Base-by-base conservation (phyloP, 148 eudicot genomes). In the Rhododendron molle region DNA sequence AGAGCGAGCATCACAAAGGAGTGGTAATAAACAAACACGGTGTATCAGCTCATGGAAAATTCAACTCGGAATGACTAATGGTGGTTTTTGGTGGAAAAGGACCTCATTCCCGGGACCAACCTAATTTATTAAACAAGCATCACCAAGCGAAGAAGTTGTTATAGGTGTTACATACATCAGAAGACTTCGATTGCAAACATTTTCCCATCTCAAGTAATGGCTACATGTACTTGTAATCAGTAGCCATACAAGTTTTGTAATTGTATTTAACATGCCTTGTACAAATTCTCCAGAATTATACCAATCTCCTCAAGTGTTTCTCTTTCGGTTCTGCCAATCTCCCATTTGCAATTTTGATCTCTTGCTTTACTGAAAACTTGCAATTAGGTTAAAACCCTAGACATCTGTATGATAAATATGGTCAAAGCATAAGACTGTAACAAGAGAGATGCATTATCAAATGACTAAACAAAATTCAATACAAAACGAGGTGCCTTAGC, bases 201-300 rank as follows among this genome's bases (percentile, higher is more conserved):
- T 34, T 74, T 34, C 16, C 43, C 34, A 34, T 36, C 23, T 28
- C 0, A 0, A 28, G 34, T 10, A 18, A 16, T 34, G 78, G 3
- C 46, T 34, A 3, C 23, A 34, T 74, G 78, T 18, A 74, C 46
- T 74, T 14, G 21, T 38, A 16, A 74, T 36, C 78, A 2, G 47
- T 74, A 15, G n/a, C n/a, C 18, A 38, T 38, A 74, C 23, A 38
- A 43, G n/a, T 38, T 18, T 38, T 9, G 26, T 20, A 36, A 18
- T 9, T 2, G 47, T 76, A 76, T 36, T 4, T 38, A 20, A 21
- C 79, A 38, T 94, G 34, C 95, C 95, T 90, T 92, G 95, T 13
- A 98, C 97, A 36, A 76, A 8, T 13, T 14, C 18, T 71, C 20
- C 76, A 71, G 76, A 28, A 69, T 12, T 11, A 69, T 67, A 26